phyloP scores from a whole-genome alignment of 768 basidiomycete genomes.

The Leucosporidium creatinivorum region DNA sequence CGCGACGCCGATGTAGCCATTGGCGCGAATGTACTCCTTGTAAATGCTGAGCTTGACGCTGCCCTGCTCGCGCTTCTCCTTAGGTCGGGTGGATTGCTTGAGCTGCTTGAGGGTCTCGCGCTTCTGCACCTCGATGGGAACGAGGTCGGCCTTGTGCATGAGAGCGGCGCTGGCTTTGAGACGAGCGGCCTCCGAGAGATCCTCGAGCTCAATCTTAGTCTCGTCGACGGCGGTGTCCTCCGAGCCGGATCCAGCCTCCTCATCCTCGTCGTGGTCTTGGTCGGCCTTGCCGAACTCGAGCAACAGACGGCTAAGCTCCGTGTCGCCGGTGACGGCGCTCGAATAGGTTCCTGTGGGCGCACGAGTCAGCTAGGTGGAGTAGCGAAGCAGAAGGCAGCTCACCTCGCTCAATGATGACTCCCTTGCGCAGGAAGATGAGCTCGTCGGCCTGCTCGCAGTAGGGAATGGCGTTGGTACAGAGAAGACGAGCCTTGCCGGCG shows the following conservation, averaged over 20 bases:
- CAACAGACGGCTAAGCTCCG: constrained; percentile 47
- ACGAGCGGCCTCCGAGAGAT: constrained; percentile 33
- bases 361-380: not conserved
- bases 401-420: constrained; percentile 44
- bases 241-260: constrained; percentile 37
- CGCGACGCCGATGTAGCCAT: constrained; percentile 35
- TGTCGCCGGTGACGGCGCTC: constrained; percentile 37
- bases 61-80: constrained; percentile 42
- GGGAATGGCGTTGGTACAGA: constrained; percentile 47
- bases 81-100: constrained; percentile 33
- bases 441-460: constrained; percentile 44
- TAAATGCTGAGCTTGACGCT: constrained; percentile 44
- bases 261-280: constrained; percentile 32
- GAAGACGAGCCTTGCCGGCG: constrained; percentile 44
- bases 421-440: constrained; percentile 45
- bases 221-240: constrained; percentile 33
- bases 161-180: constrained; percentile 20
- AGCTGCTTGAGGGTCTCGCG: constrained; percentile 19
- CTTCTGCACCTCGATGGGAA: constrained; percentile 35
- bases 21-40: constrained; percentile 41
- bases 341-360: constrained; percentile 38
- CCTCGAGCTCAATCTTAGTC: constrained; percentile 33
- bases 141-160: constrained; percentile 40
- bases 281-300: constrained; percentile 51
- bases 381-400: constrained; percentile 42